Base-by-base conservation (phyloP, 2,329 filamentous ascomycete genomes). In the Decorospora gaudefroyi region DNA sequence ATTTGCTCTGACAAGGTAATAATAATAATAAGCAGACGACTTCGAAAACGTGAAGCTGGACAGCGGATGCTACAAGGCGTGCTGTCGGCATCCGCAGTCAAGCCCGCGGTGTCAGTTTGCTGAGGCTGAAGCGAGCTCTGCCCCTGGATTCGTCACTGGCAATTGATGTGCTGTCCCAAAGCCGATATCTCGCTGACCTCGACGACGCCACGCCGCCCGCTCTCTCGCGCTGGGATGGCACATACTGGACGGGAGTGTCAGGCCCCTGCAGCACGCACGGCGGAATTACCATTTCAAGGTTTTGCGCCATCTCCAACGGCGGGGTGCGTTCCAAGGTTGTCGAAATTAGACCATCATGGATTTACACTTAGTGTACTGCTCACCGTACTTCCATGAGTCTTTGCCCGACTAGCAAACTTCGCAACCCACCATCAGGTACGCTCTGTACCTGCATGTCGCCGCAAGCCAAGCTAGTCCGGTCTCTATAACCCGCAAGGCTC, bases 321-420 rank as follows among this genome's bases (percentile, higher is more conserved):
- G 55, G 59, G 46, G 49, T 50, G 51, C 18, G 31, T 55, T 53
- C 58, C 55, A 62, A 56, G 53, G 45, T 53, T 43, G 48, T 58
- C 46, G 46, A 63, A 51, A 62, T 63, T 61, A 57, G 50, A 43
- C 53, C 48, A 38, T 28, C 57, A 54, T 53, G 51, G 50, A 51
- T 53, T 25, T 11, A 19, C 35, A 32, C 44, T 49, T 61, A 61
- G 53, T 57, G 48, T 45, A 43, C 35, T 54, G 28, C 53, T 64
- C 61, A 64, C 62, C 61, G 61, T 63, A 65, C 57, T 65, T 65
- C 13, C 59, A 62, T 43, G 48, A 49, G 48, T 53, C 46, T 48
- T 40, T 50, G 30, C 41, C 44, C 48, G 52, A 53, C 52, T 49
- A 45, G 52, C 46, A 53, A 38, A 53, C 52, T 55, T 54, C 42